Evolutionary conservation across 1,284 basidiomycete genomes (phyloP).

Genomic region (Volvariella surrecta): DNA sequence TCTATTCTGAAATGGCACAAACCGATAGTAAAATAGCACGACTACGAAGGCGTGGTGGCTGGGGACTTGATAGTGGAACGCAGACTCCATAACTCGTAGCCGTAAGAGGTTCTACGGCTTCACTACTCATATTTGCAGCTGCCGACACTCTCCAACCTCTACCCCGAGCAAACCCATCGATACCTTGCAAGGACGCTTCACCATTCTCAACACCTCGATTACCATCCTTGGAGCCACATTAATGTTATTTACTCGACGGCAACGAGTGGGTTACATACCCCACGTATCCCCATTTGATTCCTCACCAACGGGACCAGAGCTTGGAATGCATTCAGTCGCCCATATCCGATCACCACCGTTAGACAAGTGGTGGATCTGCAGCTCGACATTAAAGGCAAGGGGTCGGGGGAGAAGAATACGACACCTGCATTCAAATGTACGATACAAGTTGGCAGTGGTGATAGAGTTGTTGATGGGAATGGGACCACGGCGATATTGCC

Average conservation of each 20-base stretch:
- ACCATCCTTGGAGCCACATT: too few species aligned
- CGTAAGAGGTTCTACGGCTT: too few species aligned
- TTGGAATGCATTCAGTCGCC: constrained; percentile 76
- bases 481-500: constrained; percentile 30
- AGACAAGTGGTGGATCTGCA: constrained; percentile 59
- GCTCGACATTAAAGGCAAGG: constrained; percentile 57
- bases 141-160: too few species aligned
- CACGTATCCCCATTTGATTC: constrained; percentile 38
- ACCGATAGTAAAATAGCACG: too few species aligned
- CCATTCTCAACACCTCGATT: too few species aligned
- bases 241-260: not conserved
- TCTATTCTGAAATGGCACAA: too few species aligned
- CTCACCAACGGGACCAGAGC: constrained; percentile 79
- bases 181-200: too few species aligned
- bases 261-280: not conserved
- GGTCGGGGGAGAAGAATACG: constrained; percentile 27
- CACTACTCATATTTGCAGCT: too few species aligned
- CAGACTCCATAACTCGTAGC: too few species aligned
- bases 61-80: too few species aligned
- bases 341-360: constrained; percentile 70
- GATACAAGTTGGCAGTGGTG: constrained; percentile 14
- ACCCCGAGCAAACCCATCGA: too few species aligned
- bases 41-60: too few species aligned
- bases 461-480: constrained; percentile 5
- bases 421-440: constrained; percentile 16